Conservation (phyloP, 768 basidiomycete genomes). For the Podaxis sp. region DNA sequence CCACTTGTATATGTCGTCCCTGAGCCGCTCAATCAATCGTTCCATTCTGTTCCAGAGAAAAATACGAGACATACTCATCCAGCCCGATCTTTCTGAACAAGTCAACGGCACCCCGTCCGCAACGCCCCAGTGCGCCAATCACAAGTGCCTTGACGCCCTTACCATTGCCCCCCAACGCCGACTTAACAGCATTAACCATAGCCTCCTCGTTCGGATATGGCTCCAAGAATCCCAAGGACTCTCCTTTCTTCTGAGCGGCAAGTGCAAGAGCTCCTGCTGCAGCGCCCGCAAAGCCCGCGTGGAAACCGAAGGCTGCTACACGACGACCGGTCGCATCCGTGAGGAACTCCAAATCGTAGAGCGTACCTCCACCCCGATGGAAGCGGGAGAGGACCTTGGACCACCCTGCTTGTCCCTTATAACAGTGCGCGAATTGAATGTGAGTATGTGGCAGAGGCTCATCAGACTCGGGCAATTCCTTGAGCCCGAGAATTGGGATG, state of each 20-base stretch:
- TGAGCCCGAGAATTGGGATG: slow-evolving; percentile 89
- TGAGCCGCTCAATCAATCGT: slow-evolving; percentile 31
- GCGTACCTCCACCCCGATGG: slow-evolving; percentile 73
- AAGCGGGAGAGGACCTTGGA: slow-evolving; percentile 82
- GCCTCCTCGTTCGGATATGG: slow-evolving; percentile 84
- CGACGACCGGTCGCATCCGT: slow-evolving; percentile 81
- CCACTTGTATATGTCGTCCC: slow-evolving; percentile 96
- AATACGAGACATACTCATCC: slow-evolving; percentile 67
- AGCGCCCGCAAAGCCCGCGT: slow-evolving; percentile 98
- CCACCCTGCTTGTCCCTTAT: slow-evolving; percentile 96
- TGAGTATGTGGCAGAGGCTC: slow-evolving; percentile 90
- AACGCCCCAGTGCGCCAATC: slow-evolving; percentile 93
- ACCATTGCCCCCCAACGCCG: slow-evolving; percentile 62
- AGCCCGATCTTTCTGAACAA: slow-evolving; percentile 96
- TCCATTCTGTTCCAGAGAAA: not conserved
- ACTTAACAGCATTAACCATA: slow-evolving; percentile 78
- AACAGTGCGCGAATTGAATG: slow-evolving; percentile 98
- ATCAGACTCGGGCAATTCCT: slow-evolving; percentile 86
- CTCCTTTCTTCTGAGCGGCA: slow-evolving; percentile 62
- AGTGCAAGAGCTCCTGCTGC: slow-evolving; percentile 86
- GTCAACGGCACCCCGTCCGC: slow-evolving; percentile 93
- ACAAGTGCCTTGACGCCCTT: slow-evolving; percentile 84
- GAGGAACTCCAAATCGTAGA: slow-evolving; percentile 97
- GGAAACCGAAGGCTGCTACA: slow-evolving; percentile 97
- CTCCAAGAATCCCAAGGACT: slow-evolving; percentile 64